A percentile compares a stretch with the other conserved stretches of the same genome.
These are phyloP conservation scores for Entomortierella beljakovae DNA, from an alignment of 192 early-diverging fungal genomes.

Conservation along the genomic window DNA sequence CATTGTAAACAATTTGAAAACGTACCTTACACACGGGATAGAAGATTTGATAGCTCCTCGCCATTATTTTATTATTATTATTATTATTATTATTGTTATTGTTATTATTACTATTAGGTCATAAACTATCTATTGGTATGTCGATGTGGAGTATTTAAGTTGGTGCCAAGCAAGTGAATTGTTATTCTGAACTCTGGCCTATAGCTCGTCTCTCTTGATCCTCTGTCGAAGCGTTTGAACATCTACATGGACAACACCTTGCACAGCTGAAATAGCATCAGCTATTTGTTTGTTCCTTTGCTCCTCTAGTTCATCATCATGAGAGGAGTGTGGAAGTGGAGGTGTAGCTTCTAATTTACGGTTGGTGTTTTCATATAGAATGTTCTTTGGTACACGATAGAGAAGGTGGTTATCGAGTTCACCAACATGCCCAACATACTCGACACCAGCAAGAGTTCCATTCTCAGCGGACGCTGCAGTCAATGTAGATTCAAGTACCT, in stretches of 20 bases:
- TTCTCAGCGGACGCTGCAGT: slow-evolving; percentile 14
- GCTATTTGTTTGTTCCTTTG: slow-evolving; percentile 34
- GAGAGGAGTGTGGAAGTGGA: neutral
- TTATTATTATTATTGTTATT: too few relatives aligned
- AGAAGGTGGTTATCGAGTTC: slow-evolving; percentile 42
- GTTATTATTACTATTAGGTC: too few relatives aligned
- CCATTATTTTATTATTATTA: too few relatives aligned
- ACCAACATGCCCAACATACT: slow-evolving; percentile 45
- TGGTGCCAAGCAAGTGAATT: neutral
- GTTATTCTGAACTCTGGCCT: neutral
- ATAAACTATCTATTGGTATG: neutral
- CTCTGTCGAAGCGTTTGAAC: slow-evolving; percentile 36
- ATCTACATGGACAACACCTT: slow-evolving; percentile 47
- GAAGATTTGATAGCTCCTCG: too few relatives aligned
- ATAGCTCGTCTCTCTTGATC: slow-evolving; percentile 40
- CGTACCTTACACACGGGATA: too few relatives aligned
- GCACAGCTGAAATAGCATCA: slow-evolving; percentile 28
- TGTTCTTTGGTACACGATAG: slow-evolving; percentile 29
- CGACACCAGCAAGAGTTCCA: slow-evolving; percentile 29
- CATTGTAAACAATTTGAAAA: too few relatives aligned
- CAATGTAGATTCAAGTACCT: slow-evolving; percentile 27
- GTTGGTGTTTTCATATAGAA: neutral
- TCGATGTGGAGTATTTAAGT: neutral
- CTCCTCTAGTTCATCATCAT: slow-evolving; percentile 19
- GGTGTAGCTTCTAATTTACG: neutral